Evolutionary conservation across 805 yeast species (phyloP).

Genomic region (Nakazawaea ambrosiae): DNA sequence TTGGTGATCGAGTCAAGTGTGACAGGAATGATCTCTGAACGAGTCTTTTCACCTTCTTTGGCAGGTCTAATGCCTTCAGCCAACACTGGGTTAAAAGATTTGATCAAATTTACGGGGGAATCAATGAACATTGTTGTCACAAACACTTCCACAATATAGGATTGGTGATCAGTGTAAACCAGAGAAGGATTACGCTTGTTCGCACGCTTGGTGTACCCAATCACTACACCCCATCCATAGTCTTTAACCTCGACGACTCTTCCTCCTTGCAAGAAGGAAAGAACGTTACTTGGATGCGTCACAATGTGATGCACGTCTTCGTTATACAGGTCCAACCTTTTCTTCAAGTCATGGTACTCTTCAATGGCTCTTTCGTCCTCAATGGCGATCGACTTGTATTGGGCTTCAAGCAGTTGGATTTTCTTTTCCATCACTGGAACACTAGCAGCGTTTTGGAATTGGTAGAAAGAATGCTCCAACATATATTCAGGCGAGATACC

Average conservation of each 20-base stretch:
- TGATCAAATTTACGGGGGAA: constrained; percentile 76
- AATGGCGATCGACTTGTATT: constrained; percentile 43
- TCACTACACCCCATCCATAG: constrained; percentile 96
- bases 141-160: constrained; percentile 81
- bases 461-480: constrained; percentile 91
- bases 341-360: constrained; percentile 76
- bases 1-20: constrained; percentile 69
- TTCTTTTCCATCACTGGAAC: constrained; percentile 80
- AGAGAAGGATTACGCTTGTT: constrained; percentile 53
- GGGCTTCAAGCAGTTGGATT: constrained; percentile 43
- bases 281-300: constrained; percentile 83
- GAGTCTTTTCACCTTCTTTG: constrained; percentile 57
- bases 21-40: constrained; percentile 77
- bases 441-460: constrained; percentile 87
- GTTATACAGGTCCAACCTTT: constrained; percentile 63
- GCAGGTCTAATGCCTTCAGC: constrained; percentile 91
- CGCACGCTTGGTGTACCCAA: constrained; percentile 64
- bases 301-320: constrained; percentile 74
- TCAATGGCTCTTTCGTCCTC: constrained; percentile 71
- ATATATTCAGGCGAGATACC: constrained; percentile 97
- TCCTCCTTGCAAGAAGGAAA: constrained; percentile 85
- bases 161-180: constrained; percentile 74
- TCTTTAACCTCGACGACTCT: constrained; percentile 71
- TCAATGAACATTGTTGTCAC: constrained; percentile 73
- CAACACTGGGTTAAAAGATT: constrained; percentile 68